Evolutionary conservation across 371 early-diverging fungal species (phyloP).

Genomic region (Coemansia sp.): DNA sequence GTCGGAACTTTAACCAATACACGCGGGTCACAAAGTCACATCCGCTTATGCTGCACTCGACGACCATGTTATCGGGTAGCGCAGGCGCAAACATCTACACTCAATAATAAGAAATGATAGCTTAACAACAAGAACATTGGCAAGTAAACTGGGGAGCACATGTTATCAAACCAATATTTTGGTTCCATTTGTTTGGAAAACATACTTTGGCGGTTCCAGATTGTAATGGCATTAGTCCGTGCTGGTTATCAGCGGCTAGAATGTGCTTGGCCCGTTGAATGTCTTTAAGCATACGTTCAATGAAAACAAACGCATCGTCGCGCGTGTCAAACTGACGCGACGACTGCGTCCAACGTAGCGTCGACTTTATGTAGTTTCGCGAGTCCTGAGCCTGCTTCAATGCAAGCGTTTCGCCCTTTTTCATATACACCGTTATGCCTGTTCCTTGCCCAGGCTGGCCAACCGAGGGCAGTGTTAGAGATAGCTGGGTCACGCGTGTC

Average conservation of each 20-base stretch:
- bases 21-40: constrained; percentile 13
- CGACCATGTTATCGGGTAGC: constrained; percentile 35
- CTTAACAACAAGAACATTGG: no score
- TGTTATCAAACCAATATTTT: not conserved
- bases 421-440: constrained; percentile 19
- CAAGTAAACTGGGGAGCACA: not conserved
- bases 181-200: not conserved
- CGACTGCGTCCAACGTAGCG: not conserved
- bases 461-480: not conserved
- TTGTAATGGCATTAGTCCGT: constrained; percentile 27
- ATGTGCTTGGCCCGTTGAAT: constrained; percentile 14
- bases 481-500: constrained; percentile 11
- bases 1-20: constrained; percentile 33
- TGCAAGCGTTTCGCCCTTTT: constrained; percentile 27
- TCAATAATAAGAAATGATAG: no score
- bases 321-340: constrained; percentile 1
- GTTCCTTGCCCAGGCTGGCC: constrained; percentile 16
- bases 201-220: constrained; percentile 19
- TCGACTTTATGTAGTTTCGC: constrained; percentile 22
- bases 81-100: constrained; percentile 40
- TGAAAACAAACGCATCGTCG: constrained; percentile 11
- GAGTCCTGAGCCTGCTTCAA: constrained; percentile 35
- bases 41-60: constrained; percentile 31
- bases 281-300: constrained; percentile 11
- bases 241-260: constrained; percentile 13